Evolutionary conservation across 331 rosid species (phyloP).

Genomic region (Quercus lobata): DNA sequence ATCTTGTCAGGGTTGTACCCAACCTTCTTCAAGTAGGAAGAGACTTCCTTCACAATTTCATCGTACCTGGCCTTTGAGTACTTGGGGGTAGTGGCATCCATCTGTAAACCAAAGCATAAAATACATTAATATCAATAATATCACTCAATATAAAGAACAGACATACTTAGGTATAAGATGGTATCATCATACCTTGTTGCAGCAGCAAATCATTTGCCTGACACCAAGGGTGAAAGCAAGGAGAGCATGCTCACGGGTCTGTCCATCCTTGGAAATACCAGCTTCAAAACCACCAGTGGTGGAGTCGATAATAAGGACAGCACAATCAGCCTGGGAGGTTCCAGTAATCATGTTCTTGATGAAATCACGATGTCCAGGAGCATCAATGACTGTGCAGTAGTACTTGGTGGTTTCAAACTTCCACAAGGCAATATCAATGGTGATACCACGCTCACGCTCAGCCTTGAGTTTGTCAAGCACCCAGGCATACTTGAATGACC

Average conservation of each 20-base stretch:
- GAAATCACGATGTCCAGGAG: constrained; percentile 71
- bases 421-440: constrained; percentile 71
- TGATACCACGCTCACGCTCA: constrained; percentile 67
- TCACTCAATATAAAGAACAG: neutral
- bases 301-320: constrained; percentile 58
- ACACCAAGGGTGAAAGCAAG: constrained; percentile 69
- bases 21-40: constrained; percentile 61
- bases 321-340: constrained; percentile 70
- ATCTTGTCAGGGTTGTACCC: constrained; percentile 71
- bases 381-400: constrained; percentile 71
- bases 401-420: constrained; percentile 63
- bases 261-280: constrained; percentile 69
- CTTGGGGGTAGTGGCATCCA: constrained; percentile 70
- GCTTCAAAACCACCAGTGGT: constrained; percentile 74
- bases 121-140: neutral
- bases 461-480: constrained; percentile 72
- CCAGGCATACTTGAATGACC: constrained; percentile 62
- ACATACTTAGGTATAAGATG: too few relatives aligned
- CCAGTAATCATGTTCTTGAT: constrained; percentile 68
- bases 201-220: constrained; percentile 67
- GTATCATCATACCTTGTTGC: constrained; percentile 43
- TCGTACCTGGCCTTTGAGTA: constrained; percentile 60
- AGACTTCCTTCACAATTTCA: constrained; percentile 69
- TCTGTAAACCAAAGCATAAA: constrained; percentile 15
- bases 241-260: constrained; percentile 68